phyloP scores from a whole-genome alignment of 768 basidiomycete genomes.

The Tremella fuciformis region DNA sequence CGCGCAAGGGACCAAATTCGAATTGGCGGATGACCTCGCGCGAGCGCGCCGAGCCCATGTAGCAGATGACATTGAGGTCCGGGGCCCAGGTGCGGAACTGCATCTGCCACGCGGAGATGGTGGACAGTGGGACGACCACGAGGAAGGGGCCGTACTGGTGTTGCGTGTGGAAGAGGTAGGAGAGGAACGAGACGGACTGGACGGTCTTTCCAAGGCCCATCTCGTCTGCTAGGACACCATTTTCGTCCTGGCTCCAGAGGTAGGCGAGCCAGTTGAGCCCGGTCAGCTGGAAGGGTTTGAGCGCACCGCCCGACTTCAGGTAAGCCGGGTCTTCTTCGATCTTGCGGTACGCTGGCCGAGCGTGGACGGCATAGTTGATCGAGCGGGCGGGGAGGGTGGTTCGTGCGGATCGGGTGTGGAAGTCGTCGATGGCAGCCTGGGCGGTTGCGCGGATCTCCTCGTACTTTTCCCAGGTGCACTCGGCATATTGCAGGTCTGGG shows the following conservation, averaged over 20 bases:
- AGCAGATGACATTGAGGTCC: conserved; percentile 92
- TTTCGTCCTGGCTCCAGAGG: conserved; percentile 88
- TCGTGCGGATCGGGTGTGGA: conserved; percentile 70
- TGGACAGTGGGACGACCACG: conserved; percentile 95
- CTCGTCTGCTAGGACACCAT: conserved; percentile 96
- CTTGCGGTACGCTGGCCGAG: conserved; percentile 75
- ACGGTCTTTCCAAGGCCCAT: conserved; percentile 99
- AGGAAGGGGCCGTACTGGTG: conserved; percentile 95
- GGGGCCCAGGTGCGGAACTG: conserved; percentile 95
- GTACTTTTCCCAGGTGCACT: conserved; percentile 87
- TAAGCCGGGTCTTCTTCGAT: conserved; percentile 86
- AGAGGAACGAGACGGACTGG: conserved; percentile 91
- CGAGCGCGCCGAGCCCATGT: conserved; percentile 82
- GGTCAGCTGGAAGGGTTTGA: conserved; percentile 98
- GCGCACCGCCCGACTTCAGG: conserved; percentile 72
- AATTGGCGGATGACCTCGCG: conserved; percentile 87
- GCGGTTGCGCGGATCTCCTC: conserved; percentile 76
- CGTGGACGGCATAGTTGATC: conserved; percentile 61
- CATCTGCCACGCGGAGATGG: conserved; percentile 95
- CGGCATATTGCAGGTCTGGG: conserved; percentile 74
- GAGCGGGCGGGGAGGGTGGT: conserved; percentile 85
- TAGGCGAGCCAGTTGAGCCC: conserved; percentile 99
- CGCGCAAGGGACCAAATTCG: conserved; percentile 87
- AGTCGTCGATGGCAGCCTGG: conserved; percentile 73
- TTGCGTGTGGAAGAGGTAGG: conserved; percentile 87